Evolutionary conservation across 1,284 basidiomycete species (phyloP), one percentile per base, ranked within the genome.

Genomic region (Melampsora medusae): DNA sequence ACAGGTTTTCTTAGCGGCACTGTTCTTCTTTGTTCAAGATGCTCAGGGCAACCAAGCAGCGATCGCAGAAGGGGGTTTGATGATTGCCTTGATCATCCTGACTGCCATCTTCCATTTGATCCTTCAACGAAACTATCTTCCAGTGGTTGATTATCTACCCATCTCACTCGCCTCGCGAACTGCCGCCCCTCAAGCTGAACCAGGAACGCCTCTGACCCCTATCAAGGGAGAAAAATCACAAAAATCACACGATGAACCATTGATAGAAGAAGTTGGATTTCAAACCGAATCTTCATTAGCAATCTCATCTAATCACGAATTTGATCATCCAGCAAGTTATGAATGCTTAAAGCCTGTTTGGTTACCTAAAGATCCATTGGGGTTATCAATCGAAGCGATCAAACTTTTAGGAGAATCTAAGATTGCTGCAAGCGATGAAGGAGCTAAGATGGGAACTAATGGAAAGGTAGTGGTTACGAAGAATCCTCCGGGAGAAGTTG

Each of bases 311-410:
- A 48, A 56, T 66, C 64, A 80, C 67, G 79, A 79, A 25, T 81
- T 81, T 71, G 78, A 81, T 62, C 80, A 80, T 69, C 80, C 80
- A 2, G 79, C 80, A 10, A 77, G 71, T 25, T 81, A 79, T 69
- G 69, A 80, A 72, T 71, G 68, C 10, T 77, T 68, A 88, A 89
- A 60, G 91, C 50, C 66, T 0, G 84, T 97, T 50, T 97, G 94
- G 93, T 83, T 96, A 68, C 91, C 93, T 16, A 81, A 83, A 65
- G 92, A 95, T 80, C 82, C 85, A 61, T 84, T 90, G 4, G 91
- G 91, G 0, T 80, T 93, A 65, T 87, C 84, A 14, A 85, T 86
- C 77, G 88, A 87, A 77, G 91, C 93, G 84, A 87, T 87, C 79
- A 81, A 83, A 77, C 87, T 84, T 78, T 89, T 90, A 81, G 81